phyloP scores from a whole-genome alignment of 768 basidiomycete species.

The Chalciporus chontae region DNA sequence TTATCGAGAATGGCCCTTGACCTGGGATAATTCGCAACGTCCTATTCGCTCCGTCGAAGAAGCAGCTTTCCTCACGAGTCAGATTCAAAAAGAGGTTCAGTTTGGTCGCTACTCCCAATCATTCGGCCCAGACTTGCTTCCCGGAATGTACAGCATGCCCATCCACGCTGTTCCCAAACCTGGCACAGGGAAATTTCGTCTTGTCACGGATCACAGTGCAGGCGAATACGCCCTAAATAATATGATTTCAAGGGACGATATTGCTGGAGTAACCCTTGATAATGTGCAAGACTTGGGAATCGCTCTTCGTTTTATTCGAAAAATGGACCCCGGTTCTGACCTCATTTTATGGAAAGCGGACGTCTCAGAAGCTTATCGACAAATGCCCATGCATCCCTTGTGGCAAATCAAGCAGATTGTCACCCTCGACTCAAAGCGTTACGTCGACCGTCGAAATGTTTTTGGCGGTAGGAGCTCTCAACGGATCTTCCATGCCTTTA shows the following conservation, averaged over 20 bases:
- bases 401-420: constrained; percentile 45
- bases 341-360: constrained; percentile 34
- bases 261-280: constrained; percentile 30
- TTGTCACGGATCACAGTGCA: constrained; percentile 39
- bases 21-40: no score
- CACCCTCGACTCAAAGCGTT: no score
- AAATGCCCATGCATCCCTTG: constrained; percentile 34
- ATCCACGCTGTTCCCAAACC: constrained; percentile 42
- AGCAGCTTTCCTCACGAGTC: no score
- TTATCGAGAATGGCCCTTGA: no score
- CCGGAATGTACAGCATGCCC: constrained; percentile 42
- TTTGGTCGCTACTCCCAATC: no score
- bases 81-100: no score
- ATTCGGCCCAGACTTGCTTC: no score
- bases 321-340: accelerated
- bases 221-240: constrained; percentile 35
- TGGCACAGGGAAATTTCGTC: constrained; percentile 31
- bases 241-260: constrained; percentile 16
- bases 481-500: no score
- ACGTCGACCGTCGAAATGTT: no score
- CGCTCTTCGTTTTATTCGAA: neutral
- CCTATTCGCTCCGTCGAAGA: no score
- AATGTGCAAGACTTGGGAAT: constrained; percentile 32
- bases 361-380: constrained; percentile 34
- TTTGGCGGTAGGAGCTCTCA: no score